These are phyloP conservation scores for Sonneratia caseolaris DNA, from an alignment of 345 rosid species.

Conservation along the genomic window DNA sequence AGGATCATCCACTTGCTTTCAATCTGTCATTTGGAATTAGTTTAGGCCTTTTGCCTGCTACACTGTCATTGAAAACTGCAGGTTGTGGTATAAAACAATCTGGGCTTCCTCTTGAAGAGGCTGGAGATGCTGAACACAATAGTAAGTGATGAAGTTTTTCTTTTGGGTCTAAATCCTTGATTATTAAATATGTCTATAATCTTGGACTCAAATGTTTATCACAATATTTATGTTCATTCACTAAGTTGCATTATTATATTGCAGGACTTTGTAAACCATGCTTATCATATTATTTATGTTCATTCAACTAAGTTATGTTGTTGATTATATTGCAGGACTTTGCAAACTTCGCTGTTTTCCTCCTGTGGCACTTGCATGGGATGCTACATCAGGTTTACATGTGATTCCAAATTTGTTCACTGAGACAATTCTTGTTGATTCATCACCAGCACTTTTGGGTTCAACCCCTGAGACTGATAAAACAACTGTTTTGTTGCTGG, in stretches of 20 bases:
- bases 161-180: not conserved
- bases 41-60: conserved; percentile 79
- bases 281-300: not conserved
- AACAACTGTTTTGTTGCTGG: conserved; percentile 74
- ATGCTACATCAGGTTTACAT: conserved; percentile 70
- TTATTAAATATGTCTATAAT: conserved; percentile 1
- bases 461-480: conserved; percentile 51
- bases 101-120: conserved; percentile 66
- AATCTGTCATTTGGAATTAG: conserved; percentile 69
- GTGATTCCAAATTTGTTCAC: conserved; percentile 60
- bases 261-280: conserved; percentile 69
- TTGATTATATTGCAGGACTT: conserved; percentile 50
- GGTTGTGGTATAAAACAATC: conserved; percentile 83
- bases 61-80: conserved; percentile 57
- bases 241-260: conserved; percentile 8
- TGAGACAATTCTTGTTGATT: conserved; percentile 63
- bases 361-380: conserved; percentile 98
- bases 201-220: not conserved
- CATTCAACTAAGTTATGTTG: not conserved
- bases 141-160: conserved; percentile 33
- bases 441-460: conserved; percentile 78
- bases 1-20: conserved; percentile 86
- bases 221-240: not conserved
- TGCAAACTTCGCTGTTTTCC: conserved; percentile 98
- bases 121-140: conserved; percentile 55